Evolutionary conservation across 495 filamentous ascomycete genomes (phyloP).

Genomic region (Xylaria flabelliformis): DNA sequence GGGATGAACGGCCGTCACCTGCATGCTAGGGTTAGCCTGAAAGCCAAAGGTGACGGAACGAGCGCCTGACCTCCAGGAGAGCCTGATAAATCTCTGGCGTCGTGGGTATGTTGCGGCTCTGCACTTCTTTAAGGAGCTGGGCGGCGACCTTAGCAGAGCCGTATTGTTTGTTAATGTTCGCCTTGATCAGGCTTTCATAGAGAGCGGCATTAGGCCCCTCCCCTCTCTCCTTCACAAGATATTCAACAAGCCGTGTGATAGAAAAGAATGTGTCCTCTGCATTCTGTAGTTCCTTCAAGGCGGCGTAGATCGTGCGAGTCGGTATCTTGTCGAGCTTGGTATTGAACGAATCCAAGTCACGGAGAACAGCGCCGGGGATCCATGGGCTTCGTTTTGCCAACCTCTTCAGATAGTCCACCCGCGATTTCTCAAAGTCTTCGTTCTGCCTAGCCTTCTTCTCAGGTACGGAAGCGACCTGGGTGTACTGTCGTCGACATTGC

Average conservation of each 20-base stretch:
- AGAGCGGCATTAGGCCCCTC: conserved; percentile 69
- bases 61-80: conserved; percentile 66
- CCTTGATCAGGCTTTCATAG: conserved; percentile 75
- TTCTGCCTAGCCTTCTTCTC: neutral
- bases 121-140: conserved; percentile 73
- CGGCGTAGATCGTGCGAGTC: conserved; percentile 53
- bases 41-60: neutral
- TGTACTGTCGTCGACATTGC: conserved; percentile 30
- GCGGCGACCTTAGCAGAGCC: conserved; percentile 69
- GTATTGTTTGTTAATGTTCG: conserved; percentile 65
- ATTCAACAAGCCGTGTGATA: conserved; percentile 54
- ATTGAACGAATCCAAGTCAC: conserved; percentile 22
- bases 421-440: conserved; percentile 24
- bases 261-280: conserved; percentile 34
- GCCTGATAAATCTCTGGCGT: conserved; percentile 73
- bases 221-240: conserved; percentile 65
- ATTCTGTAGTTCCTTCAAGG: conserved; percentile 47
- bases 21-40: conserved; percentile 30
- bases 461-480: neutral
- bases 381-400: conserved; percentile 38
- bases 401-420: conserved; percentile 33
- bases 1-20: conserved; percentile 83
- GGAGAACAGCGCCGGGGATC: conserved; percentile 33
- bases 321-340: conserved; percentile 35
- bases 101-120: conserved; percentile 59